Base-by-base conservation (phyloP, 2,329 filamentous ascomycete genomes). In the Coniella lustricola region DNA sequence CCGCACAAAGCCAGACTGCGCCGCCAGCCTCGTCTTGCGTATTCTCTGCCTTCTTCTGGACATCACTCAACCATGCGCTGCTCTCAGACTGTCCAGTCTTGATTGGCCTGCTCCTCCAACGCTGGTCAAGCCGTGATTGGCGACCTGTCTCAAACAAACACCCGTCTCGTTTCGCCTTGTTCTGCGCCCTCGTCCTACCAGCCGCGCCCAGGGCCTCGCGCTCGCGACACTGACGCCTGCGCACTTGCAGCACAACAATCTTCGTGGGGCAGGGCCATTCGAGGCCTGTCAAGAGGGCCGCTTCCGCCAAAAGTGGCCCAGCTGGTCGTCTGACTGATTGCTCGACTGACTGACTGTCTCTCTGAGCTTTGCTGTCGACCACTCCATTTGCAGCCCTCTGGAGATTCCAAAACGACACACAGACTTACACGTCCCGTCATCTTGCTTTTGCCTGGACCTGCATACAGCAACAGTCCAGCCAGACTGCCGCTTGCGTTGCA, bases 1-100 rank as follows among this genome's bases (percentile, higher is more conserved):
- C 10, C 25, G 10, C 25, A 29, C 25, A 29, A 29, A 29, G 25
- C n/a, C n/a, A n/a, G n/a, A n/a, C n/a, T n/a, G n/a, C 10, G 10
- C 17, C 29, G 29, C 12, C 40, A 42, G 40, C 40, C 40, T 42
- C 17, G 40, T 13, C 29, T 12, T 42, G 17, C 22, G 40, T 32
- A 33, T 48, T 14, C 34, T 31, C 17, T 44, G 32, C 42, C 14
- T 13, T 37, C 10, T 31, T 32, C 20, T 47, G 39, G 34, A 22
- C 39, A 48, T 32, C 44, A 29, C 47, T 50, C 51, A 44, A 44
- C 50, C 48, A 50, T 48, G 51, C 44, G 32, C 51, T 36, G 22
- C 39, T n/a, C 37, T 34, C 25, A 5, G 10, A 35, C 38, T 21
- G 16, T 42, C 44, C 22, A 38, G 34, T 43, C 39, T 34, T 44